phyloP scores from a whole-genome alignment of 352 stramenopile genomes.

The Lagenidium giganteum region DNA sequence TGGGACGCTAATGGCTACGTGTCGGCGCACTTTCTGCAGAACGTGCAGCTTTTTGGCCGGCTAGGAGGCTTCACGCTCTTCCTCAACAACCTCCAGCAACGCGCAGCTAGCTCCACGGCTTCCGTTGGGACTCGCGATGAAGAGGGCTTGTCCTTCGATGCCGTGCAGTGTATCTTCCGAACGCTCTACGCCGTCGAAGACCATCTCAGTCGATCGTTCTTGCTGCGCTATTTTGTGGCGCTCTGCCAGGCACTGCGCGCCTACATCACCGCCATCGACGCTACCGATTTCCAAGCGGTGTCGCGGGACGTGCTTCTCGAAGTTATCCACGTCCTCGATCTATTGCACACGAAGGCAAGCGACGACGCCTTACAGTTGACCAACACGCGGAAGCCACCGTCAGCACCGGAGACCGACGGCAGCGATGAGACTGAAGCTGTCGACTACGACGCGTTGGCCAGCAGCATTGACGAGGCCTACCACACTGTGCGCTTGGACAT shows the following conservation, averaged over 20 bases:
- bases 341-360: slow-evolving; percentile 13
- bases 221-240: slow-evolving; percentile 28
- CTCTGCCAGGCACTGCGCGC: slow-evolving; percentile 21
- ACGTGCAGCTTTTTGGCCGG: slow-evolving; percentile 47
- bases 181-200: slow-evolving; percentile 58
- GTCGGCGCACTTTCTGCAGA: slow-evolving; percentile 34
- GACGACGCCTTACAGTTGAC: neutral
- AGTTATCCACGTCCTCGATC: slow-evolving; percentile 50
- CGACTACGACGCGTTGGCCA: slow-evolving; percentile 17
- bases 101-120: neutral
- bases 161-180: slow-evolving; percentile 43
- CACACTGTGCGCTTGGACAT: slow-evolving; percentile 50
- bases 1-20: slow-evolving; percentile 7
- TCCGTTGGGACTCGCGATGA: slow-evolving; percentile 1
- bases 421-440: neutral
- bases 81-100: slow-evolving; percentile 26
- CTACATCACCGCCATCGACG: slow-evolving; percentile 20
- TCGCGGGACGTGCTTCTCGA: slow-evolving; percentile 47
- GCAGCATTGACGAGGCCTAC: too few relatives aligned
- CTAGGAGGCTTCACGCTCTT: slow-evolving; percentile 53
- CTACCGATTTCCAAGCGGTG: slow-evolving; percentile 26
- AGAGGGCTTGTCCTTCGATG: slow-evolving; percentile 37
- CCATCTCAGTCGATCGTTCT: slow-evolving; percentile 30
- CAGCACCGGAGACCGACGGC: neutral
- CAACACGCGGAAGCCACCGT: neutral